These are phyloP conservation scores for Umbelopsis ramanniana DNA, from an alignment of 192 early-diverging fungal species.

Conservation along the genomic window DNA sequence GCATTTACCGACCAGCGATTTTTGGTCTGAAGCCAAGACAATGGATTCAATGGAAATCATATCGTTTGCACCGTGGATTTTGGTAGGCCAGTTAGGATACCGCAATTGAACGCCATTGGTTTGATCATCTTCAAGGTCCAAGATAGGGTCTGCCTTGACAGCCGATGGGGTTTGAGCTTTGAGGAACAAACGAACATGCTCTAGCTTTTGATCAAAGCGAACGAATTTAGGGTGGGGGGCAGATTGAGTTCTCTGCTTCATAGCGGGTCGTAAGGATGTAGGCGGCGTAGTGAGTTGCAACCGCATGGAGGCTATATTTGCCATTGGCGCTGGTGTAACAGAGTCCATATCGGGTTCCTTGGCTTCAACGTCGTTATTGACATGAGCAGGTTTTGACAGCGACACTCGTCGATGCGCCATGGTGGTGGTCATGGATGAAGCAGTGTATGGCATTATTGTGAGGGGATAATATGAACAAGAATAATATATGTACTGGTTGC, in stretches of 20 bases:
- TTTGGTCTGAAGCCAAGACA: conserved; percentile 30
- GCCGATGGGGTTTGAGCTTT: conserved; percentile 67
- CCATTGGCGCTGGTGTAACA: conserved; percentile 4
- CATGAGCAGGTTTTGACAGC: not conserved
- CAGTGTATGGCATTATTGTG: conserved; percentile 20
- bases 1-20: conserved; percentile 62
- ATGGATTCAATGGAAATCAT: conserved; percentile 38
- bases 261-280: not conserved
- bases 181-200: conserved; percentile 71
- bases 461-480: conserved; percentile 4
- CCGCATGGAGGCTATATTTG: not conserved
- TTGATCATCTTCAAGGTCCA: conserved; percentile 28
- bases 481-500: not conserved
- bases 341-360: not conserved
- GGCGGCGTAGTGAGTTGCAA: conserved; percentile 26
- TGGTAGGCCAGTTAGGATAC: conserved; percentile 36
- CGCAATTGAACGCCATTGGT: conserved; percentile 27
- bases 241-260: not conserved
- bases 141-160: conserved; percentile 46
- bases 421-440: not conserved
- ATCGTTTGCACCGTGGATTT: not conserved
- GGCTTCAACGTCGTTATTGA: not conserved
- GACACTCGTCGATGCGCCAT: conserved; percentile 5
- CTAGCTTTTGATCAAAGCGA: conserved; percentile 69
- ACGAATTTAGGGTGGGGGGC: conserved; percentile 56